Evolutionary conservation across 1,284 basidiomycete species (phyloP), one percentile per base, ranked within the genome.

Genomic region (Leccinum fallax): DNA sequence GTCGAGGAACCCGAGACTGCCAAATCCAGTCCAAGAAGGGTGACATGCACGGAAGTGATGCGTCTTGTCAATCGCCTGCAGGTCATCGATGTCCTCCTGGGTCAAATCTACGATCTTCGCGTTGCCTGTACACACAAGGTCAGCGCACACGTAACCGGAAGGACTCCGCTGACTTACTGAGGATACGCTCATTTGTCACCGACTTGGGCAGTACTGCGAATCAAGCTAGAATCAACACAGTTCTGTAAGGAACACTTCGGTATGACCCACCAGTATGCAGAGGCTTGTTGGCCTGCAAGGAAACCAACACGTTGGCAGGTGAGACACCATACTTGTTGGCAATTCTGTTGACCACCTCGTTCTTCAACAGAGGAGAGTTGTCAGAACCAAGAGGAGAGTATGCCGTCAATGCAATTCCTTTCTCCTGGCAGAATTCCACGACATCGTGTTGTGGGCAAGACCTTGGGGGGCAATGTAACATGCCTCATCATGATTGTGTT

Each of bases 301-400:
- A 88, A 55, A 89, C 76, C 56, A 90, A 79, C 61, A 90, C 73
- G 62, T 85, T 87, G 19, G 86, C 81, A 16, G 86, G 82, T 19
- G 76, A 67, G 32, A 86, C 84, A 13, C 71, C 70, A 73, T 89
- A 75, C 70, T 83, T 84, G 61, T 77, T 75, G 5, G 88, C 85
- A 43, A 89, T 76, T 74, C 79, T 80, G 61, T 74, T 74, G 49
- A 89, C 84, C 49, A 83, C 71, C n/a, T 78, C 75, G 71, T 89
- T 83, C 55, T 77, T 77, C 68, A 90, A 81, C 51, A 95, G 82
- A 16, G 90, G 88, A 2, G 89, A 87, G 69, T 87, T 83, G 69
- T 90, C 86, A 32, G 90, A 93, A 36, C 92, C 91, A 7, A 93
- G 81, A 6, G 92, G 90, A 2, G 88, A 91, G 79, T 92, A 93